These are phyloP conservation scores for Barnettozyma wickerhamii DNA, from an alignment of 805 yeast species.

Conservation along the genomic window DNA sequence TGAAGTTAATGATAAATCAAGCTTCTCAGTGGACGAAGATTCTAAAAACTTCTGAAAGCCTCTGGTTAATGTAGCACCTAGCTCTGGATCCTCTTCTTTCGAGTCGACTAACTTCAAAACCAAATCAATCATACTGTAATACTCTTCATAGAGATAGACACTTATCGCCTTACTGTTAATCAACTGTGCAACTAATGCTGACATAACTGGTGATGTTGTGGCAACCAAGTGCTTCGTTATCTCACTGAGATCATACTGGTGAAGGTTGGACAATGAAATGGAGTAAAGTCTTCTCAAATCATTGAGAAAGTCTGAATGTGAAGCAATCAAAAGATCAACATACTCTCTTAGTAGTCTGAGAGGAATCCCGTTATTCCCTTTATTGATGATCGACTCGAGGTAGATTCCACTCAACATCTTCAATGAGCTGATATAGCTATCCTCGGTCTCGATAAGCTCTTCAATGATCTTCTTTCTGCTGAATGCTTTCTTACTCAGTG, in stretches of 20 bases:
- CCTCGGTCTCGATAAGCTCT: slow-evolving; percentile 48
- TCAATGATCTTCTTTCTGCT: slow-evolving; percentile 31
- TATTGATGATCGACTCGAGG: slow-evolving; percentile 33
- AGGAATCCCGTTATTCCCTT: slow-evolving; percentile 32
- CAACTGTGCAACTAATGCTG: slow-evolving; percentile 21
- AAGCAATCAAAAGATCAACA: slow-evolving; percentile 27
- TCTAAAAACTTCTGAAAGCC: slow-evolving; percentile 37
- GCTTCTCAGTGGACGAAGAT: slow-evolving; percentile 33
- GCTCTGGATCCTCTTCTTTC: slow-evolving; percentile 23
- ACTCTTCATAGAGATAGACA: slow-evolving; percentile 31
- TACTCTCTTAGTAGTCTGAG: slow-evolving; percentile 28
- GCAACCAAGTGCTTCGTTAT: slow-evolving; percentile 5
- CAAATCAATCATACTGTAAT: slow-evolving; percentile 30
- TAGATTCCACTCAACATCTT: slow-evolving; percentile 40
- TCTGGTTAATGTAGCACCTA: slow-evolving; percentile 20
- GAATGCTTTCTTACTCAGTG: slow-evolving; percentile 13
- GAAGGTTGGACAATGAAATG: slow-evolving; percentile 1
- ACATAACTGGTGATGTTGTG: slow-evolving; percentile 20
- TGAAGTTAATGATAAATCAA: slow-evolving; percentile 51
- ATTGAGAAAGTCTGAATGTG: slow-evolving; percentile 30
- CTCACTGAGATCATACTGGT: not conserved
- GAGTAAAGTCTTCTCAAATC: slow-evolving; percentile 21
- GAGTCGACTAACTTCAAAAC: slow-evolving; percentile 31
- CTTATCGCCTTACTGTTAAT: slow-evolving; percentile 24
- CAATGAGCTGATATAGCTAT: slow-evolving; percentile 41